These are phyloP conservation scores for Colletotrichum magnum DNA, from an alignment of 2,329 filamentous ascomycete genomes.

Conservation along the genomic window DNA sequence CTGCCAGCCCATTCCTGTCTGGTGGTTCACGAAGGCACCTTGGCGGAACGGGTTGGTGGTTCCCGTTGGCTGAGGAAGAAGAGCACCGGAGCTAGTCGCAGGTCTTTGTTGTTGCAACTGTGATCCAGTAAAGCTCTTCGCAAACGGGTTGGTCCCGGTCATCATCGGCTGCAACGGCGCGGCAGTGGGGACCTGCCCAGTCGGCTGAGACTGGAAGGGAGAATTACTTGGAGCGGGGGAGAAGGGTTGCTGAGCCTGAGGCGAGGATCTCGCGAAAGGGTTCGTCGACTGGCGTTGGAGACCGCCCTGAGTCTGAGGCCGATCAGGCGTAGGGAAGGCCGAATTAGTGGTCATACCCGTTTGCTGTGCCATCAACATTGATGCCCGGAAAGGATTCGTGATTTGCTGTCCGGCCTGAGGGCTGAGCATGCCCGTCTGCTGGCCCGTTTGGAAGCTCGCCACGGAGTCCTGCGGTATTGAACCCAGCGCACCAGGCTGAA, in stretches of 20 bases:
- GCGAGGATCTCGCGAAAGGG: slow-evolving; percentile 80
- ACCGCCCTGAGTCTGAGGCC: slow-evolving; percentile 48
- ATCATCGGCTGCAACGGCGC: slow-evolving; percentile 62
- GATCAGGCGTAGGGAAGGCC: slow-evolving; percentile 59
- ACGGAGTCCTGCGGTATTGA: slow-evolving; percentile 72
- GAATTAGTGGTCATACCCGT: slow-evolving; percentile 62
- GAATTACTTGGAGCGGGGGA: slow-evolving; percentile 51
- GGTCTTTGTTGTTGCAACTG: slow-evolving; percentile 58
- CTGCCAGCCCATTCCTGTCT: slow-evolving; percentile 92
- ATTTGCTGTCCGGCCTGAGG: slow-evolving; percentile 68
- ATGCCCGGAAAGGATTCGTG: slow-evolving; percentile 95
- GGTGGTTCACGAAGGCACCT: slow-evolving; percentile 89
- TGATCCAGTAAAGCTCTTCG: slow-evolving; percentile 57
- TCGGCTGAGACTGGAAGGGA: slow-evolving; percentile 61
- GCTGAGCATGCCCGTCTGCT: slow-evolving; percentile 58
- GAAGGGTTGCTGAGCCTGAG: slow-evolving; percentile 51
- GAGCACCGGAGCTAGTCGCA: slow-evolving; percentile 60
- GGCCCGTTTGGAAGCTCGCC: slow-evolving; percentile 63
- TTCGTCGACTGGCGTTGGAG: slow-evolving; percentile 80
- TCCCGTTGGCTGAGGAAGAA: slow-evolving; percentile 84
- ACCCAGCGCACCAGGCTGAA: slow-evolving; percentile 66
- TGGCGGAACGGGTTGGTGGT: slow-evolving; percentile 97
- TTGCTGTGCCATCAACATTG: slow-evolving; percentile 78
- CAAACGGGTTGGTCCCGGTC: slow-evolving; percentile 74
- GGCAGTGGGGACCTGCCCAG: slow-evolving; percentile 48